These are phyloP conservation scores for Iberis pinnata DNA, from an alignment of 345 rosid species.

Conservation along the genomic window DNA sequence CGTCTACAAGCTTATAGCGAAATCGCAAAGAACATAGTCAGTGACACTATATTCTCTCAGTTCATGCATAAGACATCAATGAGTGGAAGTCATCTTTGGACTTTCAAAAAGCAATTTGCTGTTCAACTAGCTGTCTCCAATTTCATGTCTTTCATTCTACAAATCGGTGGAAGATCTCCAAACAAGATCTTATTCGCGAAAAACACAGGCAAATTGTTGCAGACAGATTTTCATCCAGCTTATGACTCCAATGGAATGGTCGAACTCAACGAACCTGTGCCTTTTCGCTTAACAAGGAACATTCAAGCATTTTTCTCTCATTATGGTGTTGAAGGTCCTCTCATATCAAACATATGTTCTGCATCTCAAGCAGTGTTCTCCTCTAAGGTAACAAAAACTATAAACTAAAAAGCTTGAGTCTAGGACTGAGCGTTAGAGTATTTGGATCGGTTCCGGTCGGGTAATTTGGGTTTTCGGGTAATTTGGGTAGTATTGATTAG, in stretches of 20 bases:
- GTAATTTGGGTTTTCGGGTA: too few species aligned
- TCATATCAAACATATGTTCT: conserved; percentile 74
- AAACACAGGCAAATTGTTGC: conserved; percentile 87
- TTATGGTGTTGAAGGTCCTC: conserved; percentile 90
- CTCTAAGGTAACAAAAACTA: conserved; percentile 46
- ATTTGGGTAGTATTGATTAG: too few species aligned
- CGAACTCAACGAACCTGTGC: conserved; percentile 85
- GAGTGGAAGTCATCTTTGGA: conserved; percentile 88
- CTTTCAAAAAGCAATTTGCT: conserved; percentile 93
- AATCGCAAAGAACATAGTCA: conserved; percentile 62
- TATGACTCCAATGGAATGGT: conserved; percentile 83
- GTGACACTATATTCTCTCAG: conserved; percentile 79
- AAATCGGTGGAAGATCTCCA: conserved; percentile 93
- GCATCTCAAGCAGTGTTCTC: conserved; percentile 89
- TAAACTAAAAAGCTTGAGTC: conserved; percentile 12
- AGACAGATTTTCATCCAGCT: conserved; percentile 94
- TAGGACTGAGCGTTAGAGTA: too few species aligned
- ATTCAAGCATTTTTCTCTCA: conserved; percentile 90
- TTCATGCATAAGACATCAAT: conserved; percentile 84
- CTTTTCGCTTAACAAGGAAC: conserved; percentile 94
- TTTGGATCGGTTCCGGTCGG: too few species aligned
- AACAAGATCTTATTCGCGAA: conserved; percentile 89
- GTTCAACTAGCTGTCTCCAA: conserved; percentile 90
- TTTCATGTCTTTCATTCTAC: conserved; percentile 94
- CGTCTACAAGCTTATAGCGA: conserved; percentile 86